phyloP scores from a whole-genome alignment of 2,329 filamentous ascomycete genomes.

The Macrophomina tecta region DNA sequence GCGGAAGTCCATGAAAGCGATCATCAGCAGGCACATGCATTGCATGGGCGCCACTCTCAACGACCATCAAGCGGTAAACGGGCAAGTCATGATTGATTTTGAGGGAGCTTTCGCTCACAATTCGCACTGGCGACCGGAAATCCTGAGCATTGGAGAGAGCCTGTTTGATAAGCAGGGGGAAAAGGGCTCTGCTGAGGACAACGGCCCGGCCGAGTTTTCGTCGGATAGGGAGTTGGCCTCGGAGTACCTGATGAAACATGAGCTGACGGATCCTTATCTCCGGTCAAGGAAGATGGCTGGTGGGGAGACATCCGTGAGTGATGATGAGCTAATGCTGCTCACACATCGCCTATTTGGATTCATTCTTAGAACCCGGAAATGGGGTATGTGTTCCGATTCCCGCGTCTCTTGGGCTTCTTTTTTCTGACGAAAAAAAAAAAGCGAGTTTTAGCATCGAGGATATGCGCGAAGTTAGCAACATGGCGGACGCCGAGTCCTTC shows the following conservation, averaged over 20 bases:
- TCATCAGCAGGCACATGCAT: background rate
- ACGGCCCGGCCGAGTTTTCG: background rate
- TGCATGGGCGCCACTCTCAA: background rate
- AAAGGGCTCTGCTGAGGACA: background rate
- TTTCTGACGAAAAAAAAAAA: background rate
- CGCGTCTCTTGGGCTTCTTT: background rate
- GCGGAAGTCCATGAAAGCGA: background rate
- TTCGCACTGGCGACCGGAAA: background rate
- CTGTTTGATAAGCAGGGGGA: background rate
- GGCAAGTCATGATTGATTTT: background rate
- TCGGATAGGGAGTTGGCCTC: background rate
- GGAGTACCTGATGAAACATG: background rate
- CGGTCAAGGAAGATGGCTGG: background rate
- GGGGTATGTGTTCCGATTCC: slow-evolving; percentile 7
- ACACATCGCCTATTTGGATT: slow-evolving; percentile 18
- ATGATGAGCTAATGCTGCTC: slow-evolving; percentile 10
- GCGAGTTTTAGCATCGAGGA: background rate
- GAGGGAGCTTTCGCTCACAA: background rate
- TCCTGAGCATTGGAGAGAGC: background rate
- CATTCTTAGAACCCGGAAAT: slow-evolving; percentile 29
- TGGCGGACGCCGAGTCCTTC: background rate
- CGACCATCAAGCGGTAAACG: background rate
- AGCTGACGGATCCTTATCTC: background rate
- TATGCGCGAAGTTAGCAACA: background rate
- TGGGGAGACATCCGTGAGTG: background rate